Base-by-base conservation (phyloP, 257 asterid species). In the Plantago ovata region DNA sequence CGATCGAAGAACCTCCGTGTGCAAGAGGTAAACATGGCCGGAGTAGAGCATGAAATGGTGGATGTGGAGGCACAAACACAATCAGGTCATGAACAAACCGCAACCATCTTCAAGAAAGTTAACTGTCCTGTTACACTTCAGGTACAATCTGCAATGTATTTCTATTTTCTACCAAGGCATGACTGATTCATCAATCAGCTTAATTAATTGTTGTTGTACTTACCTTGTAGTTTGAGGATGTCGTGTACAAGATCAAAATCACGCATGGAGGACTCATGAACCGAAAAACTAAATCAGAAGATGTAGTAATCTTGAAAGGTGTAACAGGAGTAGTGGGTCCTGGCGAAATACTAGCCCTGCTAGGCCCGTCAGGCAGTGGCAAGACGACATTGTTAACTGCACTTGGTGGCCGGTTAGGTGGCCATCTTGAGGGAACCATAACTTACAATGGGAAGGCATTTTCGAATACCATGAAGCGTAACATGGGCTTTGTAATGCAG, bases 331-430 rank as follows among this genome's bases (percentile, higher is more conserved):
- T 58, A 3, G 93, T 80, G 4, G 56, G 20, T 6, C 92, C 96
- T 0, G 95, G 96, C 0, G 95, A 85, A 56, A 74, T 91, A 57
- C 65, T 91, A 23, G 96, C 98, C 8, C 80, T 91, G 95, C 75
- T 91, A 23, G 98, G 95, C 2, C 98, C 96, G 2, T 91, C 98
- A 0, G 98, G 98, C 46, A 78, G 95, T 65, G 98, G 98, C 56
- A 87, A 85, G 63, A 83, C 98, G 0, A 91, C 98, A 14, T 76
- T 88, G 5, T 56, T 87, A 16, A 91, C 95, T 0, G 94, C 90
- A 0, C 57, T 91, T 1, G 95, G 95, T 1, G 95, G 95, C 56
- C 85, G 95, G 0, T 60, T 83, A 23, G 50, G 63, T 10, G 87
- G 94, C 20, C 48, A 22, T 14, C 82, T 83, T 7, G 60, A 42